Conservation (phyloP, 352 stramenopile genomes). For the Halophytophthora polymorphica region DNA sequence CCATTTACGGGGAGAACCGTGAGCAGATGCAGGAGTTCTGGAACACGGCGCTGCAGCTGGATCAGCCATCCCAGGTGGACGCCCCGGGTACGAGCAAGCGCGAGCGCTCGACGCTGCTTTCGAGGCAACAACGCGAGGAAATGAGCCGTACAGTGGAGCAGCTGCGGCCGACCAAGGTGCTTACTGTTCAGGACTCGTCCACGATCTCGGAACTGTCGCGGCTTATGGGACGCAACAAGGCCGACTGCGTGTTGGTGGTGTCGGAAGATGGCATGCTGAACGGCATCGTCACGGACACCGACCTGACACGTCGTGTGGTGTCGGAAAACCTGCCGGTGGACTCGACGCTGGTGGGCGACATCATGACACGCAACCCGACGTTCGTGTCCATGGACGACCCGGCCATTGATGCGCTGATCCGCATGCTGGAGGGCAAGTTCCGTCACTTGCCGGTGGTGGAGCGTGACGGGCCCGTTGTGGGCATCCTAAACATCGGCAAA, state of each 20-base stretch:
- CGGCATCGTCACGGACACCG: slow-evolving; percentile 95
- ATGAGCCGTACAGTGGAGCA: slow-evolving; percentile 77
- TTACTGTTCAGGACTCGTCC: slow-evolving; percentile 81
- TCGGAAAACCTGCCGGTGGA: slow-evolving; percentile 76
- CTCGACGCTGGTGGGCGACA: slow-evolving; percentile 59
- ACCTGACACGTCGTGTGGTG: slow-evolving; percentile 80
- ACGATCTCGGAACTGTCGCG: slow-evolving; percentile 85
- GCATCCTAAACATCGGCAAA: slow-evolving; percentile 98
- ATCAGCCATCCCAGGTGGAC: slow-evolving; percentile 49
- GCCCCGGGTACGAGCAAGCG: slow-evolving; percentile 32
- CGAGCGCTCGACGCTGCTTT: slow-evolving; percentile 60
- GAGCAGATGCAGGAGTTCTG: slow-evolving; percentile 90
- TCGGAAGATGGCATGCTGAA: slow-evolving; percentile 84
- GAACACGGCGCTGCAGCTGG: slow-evolving; percentile 81
- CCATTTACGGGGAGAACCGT: slow-evolving; percentile 84
- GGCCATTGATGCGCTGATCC: slow-evolving; percentile 82
- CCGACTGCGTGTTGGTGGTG: slow-evolving; percentile 92
- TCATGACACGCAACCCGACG: slow-evolving; percentile 84
- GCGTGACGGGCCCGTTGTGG: slow-evolving; percentile 85
- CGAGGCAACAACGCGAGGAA: slow-evolving; percentile 57
- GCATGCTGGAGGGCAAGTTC: slow-evolving; percentile 87
- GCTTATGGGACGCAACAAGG: slow-evolving; percentile 88
- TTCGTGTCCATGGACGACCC: slow-evolving; percentile 84
- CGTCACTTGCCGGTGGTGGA: slow-evolving; percentile 85
- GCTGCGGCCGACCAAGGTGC: slow-evolving; percentile 81